Evolutionary conservation across 768 basidiomycete species (phyloP).

Genomic region (Termitomyces eurrhizus): DNA sequence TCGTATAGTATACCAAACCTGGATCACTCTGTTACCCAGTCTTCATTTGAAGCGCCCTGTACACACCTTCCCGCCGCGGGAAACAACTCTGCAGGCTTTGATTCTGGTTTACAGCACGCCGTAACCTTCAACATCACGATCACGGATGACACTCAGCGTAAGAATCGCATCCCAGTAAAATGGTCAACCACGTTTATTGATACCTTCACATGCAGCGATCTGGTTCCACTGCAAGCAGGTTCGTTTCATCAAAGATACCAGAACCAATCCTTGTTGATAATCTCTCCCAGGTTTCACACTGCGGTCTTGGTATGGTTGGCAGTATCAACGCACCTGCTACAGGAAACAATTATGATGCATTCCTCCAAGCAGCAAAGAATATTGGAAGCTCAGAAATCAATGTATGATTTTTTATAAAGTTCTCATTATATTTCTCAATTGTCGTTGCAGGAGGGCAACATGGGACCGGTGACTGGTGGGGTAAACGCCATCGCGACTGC

Average conservation of each 20-base stretch:
- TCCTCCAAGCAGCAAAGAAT: conserved; percentile 34
- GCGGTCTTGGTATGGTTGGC: conserved; percentile 50
- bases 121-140: conserved; percentile 45
- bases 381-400: conserved; percentile 30
- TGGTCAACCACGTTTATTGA: not conserved
- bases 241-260: not conserved
- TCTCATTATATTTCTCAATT: not conserved
- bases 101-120: conserved; percentile 42
- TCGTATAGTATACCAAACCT: conserved; percentile 29
- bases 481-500: conserved; percentile 34
- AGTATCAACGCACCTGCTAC: conserved; percentile 45
- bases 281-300: conserved; percentile 29
- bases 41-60: conserved; percentile 51
- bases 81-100: conserved; percentile 42
- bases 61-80: conserved; percentile 37
- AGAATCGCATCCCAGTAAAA: conserved; percentile 12
- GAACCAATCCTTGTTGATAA: not conserved
- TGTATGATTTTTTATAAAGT: conserved; percentile 18
- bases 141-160: conserved; percentile 43
- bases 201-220: conserved; percentile 33
- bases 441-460: conserved; percentile 26
- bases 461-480: conserved; percentile 39
- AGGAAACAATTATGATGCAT: conserved; percentile 40
- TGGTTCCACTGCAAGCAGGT: conserved; percentile 55
- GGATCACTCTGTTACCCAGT: conserved; percentile 55